Evolutionary conservation across 148 eudicot genomes (phyloP).

Genomic region (Dysphania ambrosioides): DNA sequence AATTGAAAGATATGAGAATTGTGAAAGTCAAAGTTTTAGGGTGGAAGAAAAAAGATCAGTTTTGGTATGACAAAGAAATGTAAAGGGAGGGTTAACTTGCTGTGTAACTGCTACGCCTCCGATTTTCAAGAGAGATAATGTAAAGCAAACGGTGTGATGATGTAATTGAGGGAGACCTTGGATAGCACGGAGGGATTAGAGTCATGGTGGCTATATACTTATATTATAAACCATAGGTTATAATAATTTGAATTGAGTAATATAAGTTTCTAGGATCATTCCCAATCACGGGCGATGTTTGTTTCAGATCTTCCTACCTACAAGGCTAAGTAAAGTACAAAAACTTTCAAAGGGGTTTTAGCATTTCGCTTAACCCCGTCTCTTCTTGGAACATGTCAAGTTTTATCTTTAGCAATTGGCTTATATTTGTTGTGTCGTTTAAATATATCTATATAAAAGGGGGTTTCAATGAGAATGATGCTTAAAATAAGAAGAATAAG

Average conservation of each 20-base stretch:
- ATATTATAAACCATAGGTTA: too few relatives aligned
- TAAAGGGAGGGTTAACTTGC: background rate
- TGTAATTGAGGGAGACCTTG: too few relatives aligned
- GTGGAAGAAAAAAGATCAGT: background rate
- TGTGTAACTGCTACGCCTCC: conserved; percentile 18
- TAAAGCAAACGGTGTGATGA: background rate
- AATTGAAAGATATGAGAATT: too few relatives aligned
- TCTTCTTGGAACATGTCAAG: background rate
- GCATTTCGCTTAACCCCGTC: background rate
- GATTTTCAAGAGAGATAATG: background rate
- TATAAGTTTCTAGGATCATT: background rate
- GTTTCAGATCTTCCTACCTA: background rate
- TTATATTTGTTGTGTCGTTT: background rate
- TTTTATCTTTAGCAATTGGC: background rate
- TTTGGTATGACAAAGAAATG: background rate
- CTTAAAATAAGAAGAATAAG: too few relatives aligned
- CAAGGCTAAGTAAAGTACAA: background rate
- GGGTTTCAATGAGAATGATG: background rate
- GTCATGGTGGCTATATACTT: too few relatives aligned
- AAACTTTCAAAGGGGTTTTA: too few relatives aligned
- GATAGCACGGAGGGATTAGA: too few relatives aligned
- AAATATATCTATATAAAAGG: too few relatives aligned
- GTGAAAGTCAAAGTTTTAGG: conserved; percentile 11
- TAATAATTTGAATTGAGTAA: background rate
- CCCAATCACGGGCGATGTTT: background rate